Conservation (phyloP, 73 alveolate genomes). For the Stentor coeruleus region DNA sequence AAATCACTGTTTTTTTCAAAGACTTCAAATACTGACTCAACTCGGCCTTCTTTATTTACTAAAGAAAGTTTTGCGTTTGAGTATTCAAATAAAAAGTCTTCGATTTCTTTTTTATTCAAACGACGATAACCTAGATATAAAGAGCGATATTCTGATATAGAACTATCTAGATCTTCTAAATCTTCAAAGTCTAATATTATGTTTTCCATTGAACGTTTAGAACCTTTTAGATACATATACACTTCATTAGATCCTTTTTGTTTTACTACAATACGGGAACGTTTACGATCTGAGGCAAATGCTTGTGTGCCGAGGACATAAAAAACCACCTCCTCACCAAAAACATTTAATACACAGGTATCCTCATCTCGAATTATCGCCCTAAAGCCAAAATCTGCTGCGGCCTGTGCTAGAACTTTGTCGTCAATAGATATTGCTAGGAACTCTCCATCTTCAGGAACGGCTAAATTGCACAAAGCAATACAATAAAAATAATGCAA, state of each 20-base stretch:
- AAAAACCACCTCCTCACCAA: neutral
- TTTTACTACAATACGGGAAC: slow-evolving; percentile 11
- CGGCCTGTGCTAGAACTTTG: neutral
- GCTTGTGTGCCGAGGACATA: neutral
- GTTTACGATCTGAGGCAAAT: slow-evolving; percentile 2
- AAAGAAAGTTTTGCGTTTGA: neutral
- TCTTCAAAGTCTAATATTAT: neutral
- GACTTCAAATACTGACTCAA: neutral
- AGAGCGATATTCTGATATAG: neutral
- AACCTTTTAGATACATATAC: neutral
- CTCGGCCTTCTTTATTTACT: slow-evolving; percentile 18
- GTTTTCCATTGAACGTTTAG: neutral
- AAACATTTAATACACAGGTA: neutral
- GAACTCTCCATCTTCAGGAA: slow-evolving; percentile 16
- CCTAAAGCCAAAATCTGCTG: neutral
- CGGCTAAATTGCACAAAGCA: neutral
- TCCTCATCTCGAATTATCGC: neutral
- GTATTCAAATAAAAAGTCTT: neutral
- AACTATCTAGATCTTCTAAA: neutral
- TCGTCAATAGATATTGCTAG: neutral
- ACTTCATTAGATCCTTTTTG: neutral
- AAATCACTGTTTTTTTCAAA: neutral
- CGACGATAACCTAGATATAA: neutral
- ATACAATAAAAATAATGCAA: neutral
- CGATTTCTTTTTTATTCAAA: neutral